A percentile compares a stretch with the other conserved stretches of the same genome.
These are phyloP conservation scores for Deakozyma indianensis DNA, from an alignment of 805 yeast species.

Conservation along the genomic window DNA sequence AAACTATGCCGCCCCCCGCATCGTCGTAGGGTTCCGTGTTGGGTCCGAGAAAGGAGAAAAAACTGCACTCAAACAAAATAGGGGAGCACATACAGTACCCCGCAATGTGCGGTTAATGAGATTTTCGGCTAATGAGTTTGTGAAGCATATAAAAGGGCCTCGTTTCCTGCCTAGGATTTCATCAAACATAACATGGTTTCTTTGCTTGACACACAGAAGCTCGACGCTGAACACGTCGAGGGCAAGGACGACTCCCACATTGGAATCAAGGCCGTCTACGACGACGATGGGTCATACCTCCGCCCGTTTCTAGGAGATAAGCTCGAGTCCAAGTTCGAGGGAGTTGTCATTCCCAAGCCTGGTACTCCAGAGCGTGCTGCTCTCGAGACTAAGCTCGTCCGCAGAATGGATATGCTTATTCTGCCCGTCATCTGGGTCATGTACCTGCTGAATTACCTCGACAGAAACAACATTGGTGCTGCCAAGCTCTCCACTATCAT, in stretches of 20 bases:
- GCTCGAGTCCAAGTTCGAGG: constrained; percentile 5
- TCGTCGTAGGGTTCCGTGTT: no score
- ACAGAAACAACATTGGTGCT: constrained; percentile 32
- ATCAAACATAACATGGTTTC: background rate
- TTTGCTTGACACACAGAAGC: background rate
- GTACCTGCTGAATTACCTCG: constrained; percentile 32
- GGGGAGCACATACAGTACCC: no score
- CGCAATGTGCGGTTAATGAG: no score
- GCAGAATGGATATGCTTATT: constrained; percentile 29
- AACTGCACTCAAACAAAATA: no score
- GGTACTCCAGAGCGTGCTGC: constrained; percentile 22
- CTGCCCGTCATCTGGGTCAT: constrained; percentile 29
- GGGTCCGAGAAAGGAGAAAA: no score
- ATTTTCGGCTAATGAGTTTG: no score
- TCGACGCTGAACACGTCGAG: background rate
- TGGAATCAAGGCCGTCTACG: background rate
- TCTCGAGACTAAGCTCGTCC: constrained; percentile 6
- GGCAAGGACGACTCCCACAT: background rate
- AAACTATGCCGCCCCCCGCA: no score
- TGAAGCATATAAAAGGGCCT: no score
- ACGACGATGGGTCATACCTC: background rate
- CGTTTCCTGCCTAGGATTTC: no score
- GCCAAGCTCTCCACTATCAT: constrained; percentile 32
- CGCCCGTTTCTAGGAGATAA: background rate
- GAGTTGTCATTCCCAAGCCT: constrained; percentile 6